Evolutionary conservation across 179 eudicot genomes (phyloP).

Genomic region (Silene noctiflora): DNA sequence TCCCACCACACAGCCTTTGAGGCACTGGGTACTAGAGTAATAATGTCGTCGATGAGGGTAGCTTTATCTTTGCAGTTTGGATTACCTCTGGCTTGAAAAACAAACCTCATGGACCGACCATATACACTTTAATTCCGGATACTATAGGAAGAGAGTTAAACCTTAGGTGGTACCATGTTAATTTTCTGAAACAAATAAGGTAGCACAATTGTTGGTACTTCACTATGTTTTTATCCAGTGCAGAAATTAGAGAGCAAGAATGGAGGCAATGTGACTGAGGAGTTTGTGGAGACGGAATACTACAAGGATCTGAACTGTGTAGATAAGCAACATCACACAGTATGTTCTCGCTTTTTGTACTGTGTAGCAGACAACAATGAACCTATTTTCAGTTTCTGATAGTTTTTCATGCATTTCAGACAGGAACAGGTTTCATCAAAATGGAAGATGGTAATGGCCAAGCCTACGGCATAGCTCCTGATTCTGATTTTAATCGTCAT

Average conservation of each 20-base stretch:
- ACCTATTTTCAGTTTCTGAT: neutral
- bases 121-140: neutral
- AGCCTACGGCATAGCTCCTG: conserved; percentile 42
- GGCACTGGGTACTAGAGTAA: too few species aligned
- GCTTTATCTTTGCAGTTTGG: neutral
- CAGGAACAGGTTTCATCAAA: conserved; percentile 92
- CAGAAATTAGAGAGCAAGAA: conserved; percentile 53
- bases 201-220: neutral
- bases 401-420: conserved; percentile 32
- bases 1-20: too few species aligned
- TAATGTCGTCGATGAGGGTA: too few species aligned
- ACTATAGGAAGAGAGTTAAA: neutral
- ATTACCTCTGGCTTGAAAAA: too few species aligned
- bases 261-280: conserved; percentile 52
- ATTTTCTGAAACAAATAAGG: neutral
- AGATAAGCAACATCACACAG: conserved; percentile 91
- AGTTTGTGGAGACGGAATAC: conserved; percentile 93
- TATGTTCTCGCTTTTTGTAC: conserved; percentile 22
- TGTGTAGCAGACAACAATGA: neutral
- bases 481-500: conserved; percentile 35
- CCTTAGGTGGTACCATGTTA: neutral
- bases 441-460: conserved; percentile 38
- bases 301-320: conserved; percentile 77
- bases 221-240: neutral
- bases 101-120: neutral